Conservation (phyloP, 2,329 filamentous ascomycete species). For the Talaromyces sp. region DNA sequence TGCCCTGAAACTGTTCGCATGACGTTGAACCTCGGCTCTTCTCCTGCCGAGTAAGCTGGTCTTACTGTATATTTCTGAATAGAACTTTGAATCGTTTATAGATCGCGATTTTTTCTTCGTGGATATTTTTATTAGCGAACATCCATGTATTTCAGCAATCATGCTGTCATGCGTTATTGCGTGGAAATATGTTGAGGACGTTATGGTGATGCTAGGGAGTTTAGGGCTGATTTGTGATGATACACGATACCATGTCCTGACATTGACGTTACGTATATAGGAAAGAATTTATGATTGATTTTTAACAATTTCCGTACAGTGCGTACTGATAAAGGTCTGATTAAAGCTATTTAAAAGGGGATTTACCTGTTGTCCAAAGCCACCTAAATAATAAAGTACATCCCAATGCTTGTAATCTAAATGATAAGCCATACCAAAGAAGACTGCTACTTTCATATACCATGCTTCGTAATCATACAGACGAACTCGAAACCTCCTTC, state of each 20-base stretch:
- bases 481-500: no score
- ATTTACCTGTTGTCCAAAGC: no score
- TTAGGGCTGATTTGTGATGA: background rate
- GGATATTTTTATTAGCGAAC: background rate
- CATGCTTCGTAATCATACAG: background rate
- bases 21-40: conserved; percentile 34
- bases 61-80: background rate
- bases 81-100: background rate
- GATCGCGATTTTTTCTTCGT: background rate
- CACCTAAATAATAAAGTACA: no score
- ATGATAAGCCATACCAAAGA: no score
- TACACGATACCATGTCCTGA: background rate
- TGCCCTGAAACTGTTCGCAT: conserved; percentile 40
- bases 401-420: no score
- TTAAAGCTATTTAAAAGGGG: no score
- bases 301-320: background rate
- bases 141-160: conserved; percentile 8
- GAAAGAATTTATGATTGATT: background rate
- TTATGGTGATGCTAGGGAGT: conserved; percentile 5
- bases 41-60: conserved; percentile 16
- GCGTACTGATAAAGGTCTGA: no score
- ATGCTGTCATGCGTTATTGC: background rate
- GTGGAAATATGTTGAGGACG: background rate
- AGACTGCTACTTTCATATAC: no score
- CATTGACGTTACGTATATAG: background rate